Evolutionary conservation across 108 stramenopile species (phyloP).

Genomic region (Tribonema minus): DNA sequence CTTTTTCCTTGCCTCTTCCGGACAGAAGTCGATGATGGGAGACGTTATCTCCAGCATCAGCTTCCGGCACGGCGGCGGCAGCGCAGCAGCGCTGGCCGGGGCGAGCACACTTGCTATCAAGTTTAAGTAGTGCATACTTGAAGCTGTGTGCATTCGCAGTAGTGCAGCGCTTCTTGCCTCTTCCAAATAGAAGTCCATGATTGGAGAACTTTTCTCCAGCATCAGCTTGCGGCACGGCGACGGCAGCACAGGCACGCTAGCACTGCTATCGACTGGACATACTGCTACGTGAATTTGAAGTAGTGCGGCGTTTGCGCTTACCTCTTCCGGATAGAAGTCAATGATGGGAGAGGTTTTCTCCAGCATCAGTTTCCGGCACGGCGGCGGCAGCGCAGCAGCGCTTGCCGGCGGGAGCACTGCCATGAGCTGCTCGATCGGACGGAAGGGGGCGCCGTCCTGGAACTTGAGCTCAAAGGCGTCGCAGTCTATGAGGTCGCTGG

Average conservation of each 20-base stretch:
- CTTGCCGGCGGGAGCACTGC: conserved; percentile 90
- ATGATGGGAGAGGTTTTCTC: conserved; percentile 83
- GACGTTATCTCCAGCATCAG: conserved; percentile 82
- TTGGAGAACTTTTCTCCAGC: conserved; percentile 78
- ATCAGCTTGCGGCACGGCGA: conserved; percentile 84
- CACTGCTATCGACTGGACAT: no score
- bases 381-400: conserved; percentile 87
- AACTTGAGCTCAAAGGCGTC: conserved; percentile 68
- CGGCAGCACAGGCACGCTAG: conserved; percentile 86
- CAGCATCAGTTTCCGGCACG: conserved; percentile 80
- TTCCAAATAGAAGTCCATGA: conserved; percentile 89
- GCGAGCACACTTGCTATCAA: no score
- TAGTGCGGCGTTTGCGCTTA: no score
- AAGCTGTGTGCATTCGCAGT: no score
- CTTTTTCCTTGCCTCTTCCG: no score
- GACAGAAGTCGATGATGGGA: conserved; percentile 94
- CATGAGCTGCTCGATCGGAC: conserved; percentile 93
- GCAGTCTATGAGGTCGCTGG: conserved; percentile 84
- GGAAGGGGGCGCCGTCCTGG: conserved; percentile 81
- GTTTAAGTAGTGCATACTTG: no score
- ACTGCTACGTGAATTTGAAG: no score
- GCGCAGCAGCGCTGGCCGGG: conserved; percentile 78
- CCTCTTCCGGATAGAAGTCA: conserved; percentile 89
- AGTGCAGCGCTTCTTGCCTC: no score
- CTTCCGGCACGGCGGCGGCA: conserved; percentile 80